phyloP scores from a whole-genome alignment of 768 basidiomycete species.

The Lyophyllum decastes region DNA sequence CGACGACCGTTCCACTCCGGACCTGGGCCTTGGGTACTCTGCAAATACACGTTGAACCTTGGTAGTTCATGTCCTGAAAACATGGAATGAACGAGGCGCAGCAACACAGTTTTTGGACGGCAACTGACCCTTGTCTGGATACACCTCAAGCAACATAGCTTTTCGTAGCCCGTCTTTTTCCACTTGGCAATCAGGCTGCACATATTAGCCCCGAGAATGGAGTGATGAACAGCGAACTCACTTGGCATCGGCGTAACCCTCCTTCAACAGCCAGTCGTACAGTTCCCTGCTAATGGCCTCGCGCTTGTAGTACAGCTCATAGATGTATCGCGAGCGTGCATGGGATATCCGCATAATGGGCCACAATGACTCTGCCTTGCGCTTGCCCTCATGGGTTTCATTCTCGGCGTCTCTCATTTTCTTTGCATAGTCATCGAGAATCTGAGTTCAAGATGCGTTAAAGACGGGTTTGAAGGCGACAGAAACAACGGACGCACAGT shows the following conservation, averaged over 20 bases:
- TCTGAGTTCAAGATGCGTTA: slow-evolving; percentile 40
- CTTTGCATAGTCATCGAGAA: slow-evolving; percentile 97
- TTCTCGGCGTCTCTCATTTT: slow-evolving; percentile 99
- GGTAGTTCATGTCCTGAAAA: slow-evolving; percentile 95
- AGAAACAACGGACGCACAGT: slow-evolving; percentile 42
- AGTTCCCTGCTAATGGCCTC: slow-evolving; percentile 91
- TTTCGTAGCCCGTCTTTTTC: slow-evolving; percentile 99
- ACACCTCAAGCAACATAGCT: slow-evolving; percentile 94
- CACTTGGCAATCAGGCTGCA: slow-evolving; percentile 94
- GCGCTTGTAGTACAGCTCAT: slow-evolving; percentile 98
- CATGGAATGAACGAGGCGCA: background rate
- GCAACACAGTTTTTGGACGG: slow-evolving; percentile 1
- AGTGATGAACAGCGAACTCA: slow-evolving; percentile 40
- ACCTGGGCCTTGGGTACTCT: slow-evolving; percentile 95
- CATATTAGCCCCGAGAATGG: slow-evolving; percentile 7
- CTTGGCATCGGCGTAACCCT: slow-evolving; percentile 97
- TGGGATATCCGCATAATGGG: slow-evolving; percentile 99
- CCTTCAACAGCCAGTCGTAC: slow-evolving; percentile 97
- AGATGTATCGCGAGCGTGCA: slow-evolving; percentile 93
- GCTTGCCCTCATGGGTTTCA: slow-evolving; percentile 97
- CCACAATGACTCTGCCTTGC: slow-evolving; percentile 91
- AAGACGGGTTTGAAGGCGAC: background rate
- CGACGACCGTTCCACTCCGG: slow-evolving; percentile 86
- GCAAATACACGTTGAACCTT: slow-evolving; percentile 97
- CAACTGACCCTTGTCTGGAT: slow-evolving; percentile 83